A percentile compares a stretch with the other conserved stretches of the same genome.
These are phyloP conservation scores for Simmondsia chinensis DNA, from an alignment of 148 eudicot species.

Conservation along the genomic window DNA sequence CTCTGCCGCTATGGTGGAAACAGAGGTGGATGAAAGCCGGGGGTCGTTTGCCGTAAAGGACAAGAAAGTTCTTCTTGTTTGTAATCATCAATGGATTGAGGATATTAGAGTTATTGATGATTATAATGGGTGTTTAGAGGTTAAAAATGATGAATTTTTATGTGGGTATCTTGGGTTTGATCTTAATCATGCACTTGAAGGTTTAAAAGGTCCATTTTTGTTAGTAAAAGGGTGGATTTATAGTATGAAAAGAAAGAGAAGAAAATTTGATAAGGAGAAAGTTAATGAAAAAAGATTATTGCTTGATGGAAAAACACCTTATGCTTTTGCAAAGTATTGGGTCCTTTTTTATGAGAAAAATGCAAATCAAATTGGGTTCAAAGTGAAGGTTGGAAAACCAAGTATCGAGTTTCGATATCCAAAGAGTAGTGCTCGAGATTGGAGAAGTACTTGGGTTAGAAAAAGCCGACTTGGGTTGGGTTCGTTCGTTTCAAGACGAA, in stretches of 20 bases:
- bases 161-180: conserved; percentile 20
- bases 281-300: conserved; percentile 8
- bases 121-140: conserved; percentile 12
- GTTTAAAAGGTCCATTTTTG: conserved; percentile 35
- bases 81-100: conserved; percentile 73
- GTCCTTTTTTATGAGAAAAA: conserved; percentile 65
- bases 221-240: conserved; percentile 53
- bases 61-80: conserved; percentile 34
- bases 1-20: conserved; percentile 64
- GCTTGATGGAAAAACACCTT: conserved; percentile 14
- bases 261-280: conserved; percentile 2
- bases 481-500: conserved; percentile 22
- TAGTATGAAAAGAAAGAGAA: conserved; percentile 23
- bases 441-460: conserved; percentile 21
- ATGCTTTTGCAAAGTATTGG: conserved; percentile 50
- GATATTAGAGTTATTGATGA: conserved; percentile 38
- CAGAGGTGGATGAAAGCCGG: conserved; percentile 93
- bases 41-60: conserved; percentile 82
- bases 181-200: conserved; percentile 8
- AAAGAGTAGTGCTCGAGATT: conserved; percentile 3
- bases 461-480: conserved; percentile 19
- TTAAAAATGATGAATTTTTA: conserved; percentile 20
- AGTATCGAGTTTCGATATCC: conserved; percentile 16
- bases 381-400: conserved; percentile 62
- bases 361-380: conserved; percentile 60